Evolutionary conservation across 106 monocot genomes (phyloP).

Genomic region (Allium fistulosum): DNA sequence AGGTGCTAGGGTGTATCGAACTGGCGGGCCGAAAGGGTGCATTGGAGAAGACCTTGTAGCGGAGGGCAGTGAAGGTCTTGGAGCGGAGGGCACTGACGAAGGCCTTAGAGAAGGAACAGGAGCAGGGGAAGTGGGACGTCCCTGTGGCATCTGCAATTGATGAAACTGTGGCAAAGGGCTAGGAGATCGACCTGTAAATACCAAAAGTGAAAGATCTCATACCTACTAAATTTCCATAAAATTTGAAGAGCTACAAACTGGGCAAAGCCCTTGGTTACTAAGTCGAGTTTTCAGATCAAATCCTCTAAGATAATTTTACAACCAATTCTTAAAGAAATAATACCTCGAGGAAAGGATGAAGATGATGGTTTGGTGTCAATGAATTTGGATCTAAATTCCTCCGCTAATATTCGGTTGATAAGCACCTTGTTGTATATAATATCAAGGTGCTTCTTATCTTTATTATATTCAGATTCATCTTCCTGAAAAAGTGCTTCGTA

Average conservation of each 20-base stretch:
- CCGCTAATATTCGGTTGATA: slow-evolving; percentile 48
- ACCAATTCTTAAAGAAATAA: background rate
- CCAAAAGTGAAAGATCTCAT: background rate
- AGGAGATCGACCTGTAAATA: slow-evolving; percentile 10
- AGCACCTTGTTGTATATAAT: slow-evolving; percentile 47
- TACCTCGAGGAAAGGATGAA: slow-evolving; percentile 29
- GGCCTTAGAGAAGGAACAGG: background rate
- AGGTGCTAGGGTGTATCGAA: no score
- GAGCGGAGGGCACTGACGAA: no score
- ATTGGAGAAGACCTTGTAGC: no score
- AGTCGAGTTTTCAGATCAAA: background rate
- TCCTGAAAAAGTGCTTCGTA: slow-evolving; percentile 41
- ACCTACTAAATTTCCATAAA: background rate
- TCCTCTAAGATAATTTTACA: no score
- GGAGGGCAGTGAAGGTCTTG: no score
- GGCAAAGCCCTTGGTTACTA: background rate
- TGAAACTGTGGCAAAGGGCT: slow-evolving; percentile 20
- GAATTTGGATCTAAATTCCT: slow-evolving; percentile 70
- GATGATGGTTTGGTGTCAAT: slow-evolving; percentile 7
- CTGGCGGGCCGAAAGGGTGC: no score
- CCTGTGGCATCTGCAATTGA: slow-evolving; percentile 2
- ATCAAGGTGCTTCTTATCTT: slow-evolving; percentile 29
- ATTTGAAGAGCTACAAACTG: background rate
- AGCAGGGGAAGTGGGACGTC: slow-evolving; percentile 5
- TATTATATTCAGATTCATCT: slow-evolving; percentile 28